Evolutionary conservation across 2,329 filamentous ascomycete species (phyloP).

Genomic region (Diplodia intermedia): DNA sequence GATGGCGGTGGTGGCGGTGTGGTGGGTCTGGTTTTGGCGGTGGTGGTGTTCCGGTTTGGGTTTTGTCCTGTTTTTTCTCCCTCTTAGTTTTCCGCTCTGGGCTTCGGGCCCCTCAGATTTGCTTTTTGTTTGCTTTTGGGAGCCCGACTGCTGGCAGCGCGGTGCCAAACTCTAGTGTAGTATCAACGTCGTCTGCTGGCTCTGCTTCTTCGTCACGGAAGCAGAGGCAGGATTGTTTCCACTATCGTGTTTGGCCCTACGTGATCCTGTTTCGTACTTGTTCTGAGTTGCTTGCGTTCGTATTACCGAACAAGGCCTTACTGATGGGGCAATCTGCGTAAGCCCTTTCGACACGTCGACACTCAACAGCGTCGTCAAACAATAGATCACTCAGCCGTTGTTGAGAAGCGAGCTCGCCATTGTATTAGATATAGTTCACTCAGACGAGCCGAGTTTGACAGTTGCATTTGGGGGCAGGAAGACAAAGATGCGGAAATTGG

Average conservation of each 20-base stretch:
- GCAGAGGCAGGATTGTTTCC: conserved; percentile 6
- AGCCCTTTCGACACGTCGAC: background rate
- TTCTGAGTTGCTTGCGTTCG: background rate
- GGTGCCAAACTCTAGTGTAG: background rate
- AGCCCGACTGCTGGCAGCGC: background rate
- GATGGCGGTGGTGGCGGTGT: no score
- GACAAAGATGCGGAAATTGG: conserved; percentile 14
- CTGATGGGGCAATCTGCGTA: background rate
- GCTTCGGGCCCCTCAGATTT: conserved; percentile 8
- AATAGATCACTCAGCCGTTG: conserved; percentile 7
- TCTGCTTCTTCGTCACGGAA: background rate
- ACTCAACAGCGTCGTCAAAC: background rate
- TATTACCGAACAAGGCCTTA: background rate
- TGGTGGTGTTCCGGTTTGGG: background rate
- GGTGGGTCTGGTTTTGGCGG: background rate
- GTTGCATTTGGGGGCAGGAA: background rate
- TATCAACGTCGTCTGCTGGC: background rate
- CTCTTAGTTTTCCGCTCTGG: background rate
- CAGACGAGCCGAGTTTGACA: conserved; percentile 16
- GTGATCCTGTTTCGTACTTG: background rate
- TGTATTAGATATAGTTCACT: conserved; percentile 10
- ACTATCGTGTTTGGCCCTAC: background rate
- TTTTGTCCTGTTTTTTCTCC: background rate
- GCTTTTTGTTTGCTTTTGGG: background rate
- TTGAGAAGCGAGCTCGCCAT: background rate